phyloP scores from a whole-genome alignment of 768 basidiomycete genomes.

The Tulasnella sp. region DNA sequence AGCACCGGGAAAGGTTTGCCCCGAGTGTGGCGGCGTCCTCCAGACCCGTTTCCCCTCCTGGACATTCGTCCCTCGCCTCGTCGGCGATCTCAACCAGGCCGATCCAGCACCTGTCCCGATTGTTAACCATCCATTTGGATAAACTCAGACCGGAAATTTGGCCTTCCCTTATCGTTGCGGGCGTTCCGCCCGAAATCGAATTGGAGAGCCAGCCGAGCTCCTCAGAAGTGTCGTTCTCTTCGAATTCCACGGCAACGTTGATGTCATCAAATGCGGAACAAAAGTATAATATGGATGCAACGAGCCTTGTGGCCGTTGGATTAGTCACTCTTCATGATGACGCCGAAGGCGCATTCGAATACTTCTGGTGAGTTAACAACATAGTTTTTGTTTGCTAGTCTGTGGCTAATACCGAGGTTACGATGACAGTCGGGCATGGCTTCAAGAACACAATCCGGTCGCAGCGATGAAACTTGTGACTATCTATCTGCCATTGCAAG shows the following conservation, averaged over 20 bases:
- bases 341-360: conserved; percentile 23
- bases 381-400: neutral
- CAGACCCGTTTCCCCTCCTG: conserved; percentile 17
- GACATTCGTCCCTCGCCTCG: conserved; percentile 21
- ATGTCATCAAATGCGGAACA: conserved; percentile 6
- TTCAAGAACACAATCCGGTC: conserved; percentile 12
- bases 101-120: neutral
- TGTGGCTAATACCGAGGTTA: neutral
- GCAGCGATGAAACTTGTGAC: conserved; percentile 24
- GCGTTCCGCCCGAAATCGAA: conserved; percentile 18
- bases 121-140: conserved; percentile 25
- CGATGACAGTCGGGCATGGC: conserved; percentile 25
- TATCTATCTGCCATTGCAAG: conserved; percentile 20
- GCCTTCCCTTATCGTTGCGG: conserved; percentile 24
- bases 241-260: conserved; percentile 7
- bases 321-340: conserved; percentile 22
- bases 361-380: conserved; percentile 18
- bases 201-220: conserved; percentile 13
- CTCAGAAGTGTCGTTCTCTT: conserved; percentile 24
- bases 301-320: conserved; percentile 23
- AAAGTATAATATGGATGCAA: conserved; percentile 26
- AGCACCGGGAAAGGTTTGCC: conserved; percentile 9
- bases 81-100: conserved; percentile 16
- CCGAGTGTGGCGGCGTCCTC: conserved; percentile 22
- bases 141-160: conserved; percentile 21